phyloP scores from a whole-genome alignment of 2,329 filamentous ascomycete genomes.

The Helotiales sp. region DNA sequence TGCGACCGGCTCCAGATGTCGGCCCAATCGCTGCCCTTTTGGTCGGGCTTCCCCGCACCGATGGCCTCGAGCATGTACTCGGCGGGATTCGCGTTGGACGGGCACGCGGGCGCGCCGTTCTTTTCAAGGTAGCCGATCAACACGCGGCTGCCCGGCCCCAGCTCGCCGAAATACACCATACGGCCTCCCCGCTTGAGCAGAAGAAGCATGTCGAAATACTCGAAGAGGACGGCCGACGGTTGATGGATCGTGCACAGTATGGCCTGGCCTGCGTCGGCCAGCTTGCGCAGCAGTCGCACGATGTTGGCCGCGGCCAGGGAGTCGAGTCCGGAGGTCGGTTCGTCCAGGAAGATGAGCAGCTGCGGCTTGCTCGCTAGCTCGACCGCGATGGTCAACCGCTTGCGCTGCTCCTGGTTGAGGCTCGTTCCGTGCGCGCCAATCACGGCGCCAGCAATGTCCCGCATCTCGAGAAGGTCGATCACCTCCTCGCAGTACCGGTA shows the following conservation, averaged over 20 bases:
- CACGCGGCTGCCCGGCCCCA: slow-evolving; percentile 50
- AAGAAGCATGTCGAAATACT: slow-evolving; percentile 61
- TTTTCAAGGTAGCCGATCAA: background rate
- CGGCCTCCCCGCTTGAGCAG: slow-evolving; percentile 67
- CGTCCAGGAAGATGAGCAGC: slow-evolving; percentile 63
- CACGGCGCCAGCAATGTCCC: slow-evolving; percentile 65
- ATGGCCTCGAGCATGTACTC: background rate
- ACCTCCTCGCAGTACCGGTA: slow-evolving; percentile 57
- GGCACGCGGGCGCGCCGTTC: background rate
- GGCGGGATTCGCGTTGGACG: background rate
- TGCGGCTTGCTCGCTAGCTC: slow-evolving; percentile 58
- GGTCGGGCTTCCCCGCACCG: background rate
- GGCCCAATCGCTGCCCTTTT: slow-evolving; percentile 2
- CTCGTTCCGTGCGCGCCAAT: slow-evolving; percentile 63
- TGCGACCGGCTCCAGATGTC: background rate
- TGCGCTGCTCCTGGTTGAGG: slow-evolving; percentile 64
- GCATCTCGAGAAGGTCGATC: slow-evolving; percentile 61
- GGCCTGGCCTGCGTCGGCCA: slow-evolving; percentile 57
- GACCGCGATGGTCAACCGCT: slow-evolving; percentile 63
- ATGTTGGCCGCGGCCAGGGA: slow-evolving; percentile 66
- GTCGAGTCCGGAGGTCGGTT: slow-evolving; percentile 63
- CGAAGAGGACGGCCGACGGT: slow-evolving; percentile 55
- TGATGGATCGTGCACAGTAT: slow-evolving; percentile 59
- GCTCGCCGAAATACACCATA: slow-evolving; percentile 70
- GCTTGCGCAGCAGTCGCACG: slow-evolving; percentile 61